phyloP scores from a whole-genome alignment of 2,329 filamentous ascomycete species.

The Colletotrichum cuscutae region DNA sequence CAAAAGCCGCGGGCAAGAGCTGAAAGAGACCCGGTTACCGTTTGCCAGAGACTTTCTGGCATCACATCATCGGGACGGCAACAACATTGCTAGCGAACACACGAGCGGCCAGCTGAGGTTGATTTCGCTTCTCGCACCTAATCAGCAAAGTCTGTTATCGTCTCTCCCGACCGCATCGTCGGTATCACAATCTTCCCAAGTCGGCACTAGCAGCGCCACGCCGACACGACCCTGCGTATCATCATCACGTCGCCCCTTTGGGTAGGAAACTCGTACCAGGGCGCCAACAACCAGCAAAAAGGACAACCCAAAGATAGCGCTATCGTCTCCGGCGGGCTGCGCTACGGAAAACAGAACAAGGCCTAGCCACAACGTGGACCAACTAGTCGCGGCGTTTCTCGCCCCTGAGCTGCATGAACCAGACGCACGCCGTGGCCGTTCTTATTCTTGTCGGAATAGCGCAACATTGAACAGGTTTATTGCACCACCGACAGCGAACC shows the following conservation, averaged over 20 bases:
- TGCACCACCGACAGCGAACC: constrained; percentile 31
- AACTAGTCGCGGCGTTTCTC: constrained; percentile 14
- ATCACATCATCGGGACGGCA: constrained; percentile 20
- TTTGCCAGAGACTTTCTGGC: constrained; percentile 20
- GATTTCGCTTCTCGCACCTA: constrained; percentile 22
- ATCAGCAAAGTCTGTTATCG: constrained; percentile 27
- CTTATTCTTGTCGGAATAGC: constrained; percentile 1
- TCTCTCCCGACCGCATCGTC: constrained; percentile 27
- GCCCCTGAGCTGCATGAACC: constrained; percentile 10
- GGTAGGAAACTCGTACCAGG: constrained; percentile 18
- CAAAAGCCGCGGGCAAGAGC: background rate
- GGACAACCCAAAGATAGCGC: constrained; percentile 16
- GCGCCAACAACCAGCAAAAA: background rate
- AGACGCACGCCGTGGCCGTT: constrained; percentile 5
- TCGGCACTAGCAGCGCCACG: constrained; percentile 27
- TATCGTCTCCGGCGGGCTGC: constrained; percentile 9
- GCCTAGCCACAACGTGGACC: constrained; percentile 28
- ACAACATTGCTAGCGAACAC: background rate
- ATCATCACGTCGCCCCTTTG: constrained; percentile 20
- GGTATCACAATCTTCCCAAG: constrained; percentile 28
- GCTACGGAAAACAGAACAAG: constrained; percentile 5
- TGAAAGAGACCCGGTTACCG: background rate
- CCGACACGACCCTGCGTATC: constrained; percentile 30
- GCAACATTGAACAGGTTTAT: constrained; percentile 30
- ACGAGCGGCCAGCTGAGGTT: constrained; percentile 26